Conservation (phyloP, 352 stramenopile species). For the Pythium monospermum region DNA sequence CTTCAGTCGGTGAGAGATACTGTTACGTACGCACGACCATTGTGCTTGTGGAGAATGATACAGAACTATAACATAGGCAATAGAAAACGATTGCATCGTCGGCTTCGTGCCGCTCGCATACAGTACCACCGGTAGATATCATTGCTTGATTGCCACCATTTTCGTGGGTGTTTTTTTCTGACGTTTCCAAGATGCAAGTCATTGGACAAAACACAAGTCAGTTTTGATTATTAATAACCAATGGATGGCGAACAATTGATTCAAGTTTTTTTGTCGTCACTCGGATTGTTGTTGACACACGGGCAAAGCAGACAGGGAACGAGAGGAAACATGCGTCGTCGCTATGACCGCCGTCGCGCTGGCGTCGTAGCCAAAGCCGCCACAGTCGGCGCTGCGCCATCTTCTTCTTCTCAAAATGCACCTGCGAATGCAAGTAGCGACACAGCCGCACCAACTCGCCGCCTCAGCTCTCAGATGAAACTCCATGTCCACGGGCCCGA, state of each 20-base stretch:
- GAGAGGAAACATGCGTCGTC: conserved; percentile 23
- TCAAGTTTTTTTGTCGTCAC: too few relatives aligned
- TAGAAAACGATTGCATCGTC: neutral
- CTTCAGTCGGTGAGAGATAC: conserved; percentile 27
- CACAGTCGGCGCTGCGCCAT: neutral
- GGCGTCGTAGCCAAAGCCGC: conserved; percentile 9
- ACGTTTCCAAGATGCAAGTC: too few relatives aligned
- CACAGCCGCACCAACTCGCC: conserved; percentile 4
- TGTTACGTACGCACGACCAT: neutral
- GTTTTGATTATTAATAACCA: too few relatives aligned
- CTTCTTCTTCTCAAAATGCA: neutral
- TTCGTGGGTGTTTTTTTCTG: too few relatives aligned
- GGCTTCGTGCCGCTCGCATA: too few relatives aligned
- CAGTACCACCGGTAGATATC: too few relatives aligned
- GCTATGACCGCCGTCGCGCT: conserved; percentile 19
- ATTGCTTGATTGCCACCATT: too few relatives aligned
- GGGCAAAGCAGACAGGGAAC: too few relatives aligned
- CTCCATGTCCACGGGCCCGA: conserved; percentile 79
- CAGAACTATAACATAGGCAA: neutral
- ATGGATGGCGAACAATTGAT: too few relatives aligned
- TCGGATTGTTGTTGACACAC: too few relatives aligned
- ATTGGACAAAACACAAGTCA: too few relatives aligned
- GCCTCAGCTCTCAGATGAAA: conserved; percentile 38
- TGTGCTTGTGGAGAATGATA: neutral
- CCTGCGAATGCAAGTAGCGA: neutral